Evolutionary conservation across 108 stramenopile genomes (phyloP), one percentile per base, ranked within the genome.

Genomic region (Hondaea fermentalgiana): DNA sequence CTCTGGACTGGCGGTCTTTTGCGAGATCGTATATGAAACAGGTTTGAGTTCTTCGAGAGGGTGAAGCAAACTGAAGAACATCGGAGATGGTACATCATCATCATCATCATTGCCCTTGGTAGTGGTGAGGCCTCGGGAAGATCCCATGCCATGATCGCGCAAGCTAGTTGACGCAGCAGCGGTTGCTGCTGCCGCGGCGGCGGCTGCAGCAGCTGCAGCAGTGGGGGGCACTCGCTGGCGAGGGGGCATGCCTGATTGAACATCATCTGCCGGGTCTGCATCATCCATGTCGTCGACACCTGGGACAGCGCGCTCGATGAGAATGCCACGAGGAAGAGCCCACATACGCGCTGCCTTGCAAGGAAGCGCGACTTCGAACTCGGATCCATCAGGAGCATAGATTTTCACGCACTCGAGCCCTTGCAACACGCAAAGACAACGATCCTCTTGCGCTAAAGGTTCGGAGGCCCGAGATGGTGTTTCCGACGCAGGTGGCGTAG

Each of bases 1-100:
- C 25, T 53, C 28, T 8, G 76, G 14, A 35, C 51, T 23, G 28
- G n/a, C 45, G n/a, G 17, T 28, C 6, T 53, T 17, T 12, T 83
- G 45, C 12, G 76, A 28, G 17, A 83, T 87, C 5, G 58, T 58
- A 58, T 87, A 57, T 6, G 87, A 57, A 25, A 87, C 87, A 17
- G 87, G 87, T 59, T 87, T 87, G 87, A 87, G 87, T 29, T 87
- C 87, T 58, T 87, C 57, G 42, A 87, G 58, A 6, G 57, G 87
- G 23, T 87, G 87, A 10, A 57, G 25, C 87, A 87, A 29, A n/a
- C 87, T 87, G 87, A 87, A 87, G n/a, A 59, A 59, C 87, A 59
- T 87, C 0, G 87, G 87, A 8, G n/a, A 59, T 6, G 57, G 55
- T 6, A 3, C 87, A 12, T 87, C 87, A 5, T 87, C 42, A 21